A percentile compares a stretch with the other conserved stretches of the same genome.
These are phyloP conservation scores for Phalaenopsis aphrodite DNA, from an alignment of 106 monocot species.

Conservation along the genomic window DNA sequence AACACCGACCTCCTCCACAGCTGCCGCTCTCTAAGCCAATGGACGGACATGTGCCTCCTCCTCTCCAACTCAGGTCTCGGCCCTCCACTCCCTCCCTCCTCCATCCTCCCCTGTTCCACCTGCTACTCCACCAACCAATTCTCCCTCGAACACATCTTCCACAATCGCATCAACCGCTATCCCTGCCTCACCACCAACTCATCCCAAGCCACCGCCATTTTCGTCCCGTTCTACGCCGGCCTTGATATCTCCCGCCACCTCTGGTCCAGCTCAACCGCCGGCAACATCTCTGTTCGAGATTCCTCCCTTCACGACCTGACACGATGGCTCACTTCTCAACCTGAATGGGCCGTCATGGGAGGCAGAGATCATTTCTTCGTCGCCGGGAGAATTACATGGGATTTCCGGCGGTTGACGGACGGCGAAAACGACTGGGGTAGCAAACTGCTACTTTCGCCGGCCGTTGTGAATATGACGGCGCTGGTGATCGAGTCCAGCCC, in stretches of 20 bases:
- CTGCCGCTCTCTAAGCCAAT: slow-evolving; percentile 21
- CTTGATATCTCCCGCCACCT: slow-evolving; percentile 17
- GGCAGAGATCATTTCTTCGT: slow-evolving; percentile 44
- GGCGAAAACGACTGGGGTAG: slow-evolving; percentile 18
- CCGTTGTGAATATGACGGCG: slow-evolving; percentile 25
- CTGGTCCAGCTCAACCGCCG: slow-evolving; percentile 7
- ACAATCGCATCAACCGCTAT: slow-evolving; percentile 32
- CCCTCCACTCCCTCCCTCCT: slow-evolving; percentile 14
- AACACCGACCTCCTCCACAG: slow-evolving; percentile 27
- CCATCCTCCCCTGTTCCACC: not conserved
- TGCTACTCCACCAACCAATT: slow-evolving; percentile 42
- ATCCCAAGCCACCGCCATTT: slow-evolving; percentile 13
- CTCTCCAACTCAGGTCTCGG: slow-evolving; percentile 33
- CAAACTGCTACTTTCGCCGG: slow-evolving; percentile 25
- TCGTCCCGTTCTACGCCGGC: slow-evolving; percentile 24
- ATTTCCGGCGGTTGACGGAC: slow-evolving; percentile 20
- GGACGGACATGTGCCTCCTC: slow-evolving; percentile 44
- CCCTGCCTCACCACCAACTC: slow-evolving; percentile 23
- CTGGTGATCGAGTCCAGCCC: slow-evolving; percentile 38
- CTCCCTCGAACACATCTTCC: slow-evolving; percentile 36
- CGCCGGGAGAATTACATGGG: slow-evolving; percentile 43
- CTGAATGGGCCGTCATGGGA: slow-evolving; percentile 38
- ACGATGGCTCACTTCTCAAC: slow-evolving; percentile 27
- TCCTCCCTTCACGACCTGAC: slow-evolving; percentile 12
- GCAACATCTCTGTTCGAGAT: slow-evolving; percentile 15